These are phyloP conservation scores for Aspergillus baeticus DNA, from an alignment of 495 filamentous ascomycete genomes.

Conservation along the genomic window DNA sequence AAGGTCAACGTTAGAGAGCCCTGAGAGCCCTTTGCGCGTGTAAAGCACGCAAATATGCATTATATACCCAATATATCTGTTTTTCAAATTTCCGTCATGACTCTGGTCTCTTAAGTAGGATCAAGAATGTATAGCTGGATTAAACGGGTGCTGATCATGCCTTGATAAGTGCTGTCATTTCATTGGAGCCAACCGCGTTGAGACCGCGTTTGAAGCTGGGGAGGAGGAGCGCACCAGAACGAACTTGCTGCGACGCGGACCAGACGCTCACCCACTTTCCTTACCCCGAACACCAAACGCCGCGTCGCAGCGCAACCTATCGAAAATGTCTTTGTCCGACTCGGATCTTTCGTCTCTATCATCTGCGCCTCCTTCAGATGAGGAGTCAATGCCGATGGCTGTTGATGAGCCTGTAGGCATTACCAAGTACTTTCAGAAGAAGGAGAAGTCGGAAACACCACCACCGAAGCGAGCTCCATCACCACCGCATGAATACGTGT, in stretches of 20 bases:
- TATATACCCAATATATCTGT: constrained; percentile 10
- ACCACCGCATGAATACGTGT: constrained; percentile 82
- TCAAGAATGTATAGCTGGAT: constrained; percentile 12
- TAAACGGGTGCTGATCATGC: constrained; percentile 23
- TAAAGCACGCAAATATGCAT: no score
- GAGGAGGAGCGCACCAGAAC: constrained; percentile 22
- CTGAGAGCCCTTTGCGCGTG: no score
- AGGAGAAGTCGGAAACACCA: constrained; percentile 54
- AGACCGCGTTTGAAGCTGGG: constrained; percentile 28
- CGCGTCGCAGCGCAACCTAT: constrained; percentile 26
- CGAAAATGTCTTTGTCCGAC: constrained; percentile 51
- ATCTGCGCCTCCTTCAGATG: constrained; percentile 56
- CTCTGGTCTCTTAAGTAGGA: background rate
- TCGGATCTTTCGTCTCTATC: constrained; percentile 59
- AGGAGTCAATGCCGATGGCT: constrained; percentile 46
- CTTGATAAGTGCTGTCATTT: constrained; percentile 23
- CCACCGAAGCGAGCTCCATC: constrained; percentile 75
- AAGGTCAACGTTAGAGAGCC: no score
- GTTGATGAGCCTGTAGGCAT: constrained; percentile 44
- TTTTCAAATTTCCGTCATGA: background rate
- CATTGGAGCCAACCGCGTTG: constrained; percentile 26
- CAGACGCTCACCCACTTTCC: constrained; percentile 28
- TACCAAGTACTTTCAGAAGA: constrained; percentile 45
- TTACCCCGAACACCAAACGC: constrained; percentile 21
- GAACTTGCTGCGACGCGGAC: constrained; percentile 24